Conservation (phyloP, 129 eudicot genomes). For the Mikania micrantha region DNA sequence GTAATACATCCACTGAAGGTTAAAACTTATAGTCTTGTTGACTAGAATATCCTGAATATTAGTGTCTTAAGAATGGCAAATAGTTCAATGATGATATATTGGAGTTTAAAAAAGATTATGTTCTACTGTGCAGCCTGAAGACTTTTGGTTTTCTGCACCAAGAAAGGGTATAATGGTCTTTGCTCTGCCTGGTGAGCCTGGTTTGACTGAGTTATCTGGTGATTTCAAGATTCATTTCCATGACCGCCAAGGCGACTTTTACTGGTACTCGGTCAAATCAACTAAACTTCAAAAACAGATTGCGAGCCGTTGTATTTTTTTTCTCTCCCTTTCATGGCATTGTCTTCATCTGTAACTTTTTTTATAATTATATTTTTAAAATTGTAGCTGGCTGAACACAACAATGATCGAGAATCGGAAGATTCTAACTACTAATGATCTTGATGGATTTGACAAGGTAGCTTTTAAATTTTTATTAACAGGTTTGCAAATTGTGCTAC, state of each 20-base stretch:
- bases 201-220: constrained; percentile 76
- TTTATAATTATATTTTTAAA: background rate
- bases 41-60: constrained; percentile 5
- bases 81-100: background rate
- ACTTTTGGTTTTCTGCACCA: constrained; percentile 90
- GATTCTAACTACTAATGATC: constrained; percentile 67
- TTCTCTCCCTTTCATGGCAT: background rate
- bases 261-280: constrained; percentile 47
- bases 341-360: background rate
- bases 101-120: constrained; percentile 1
- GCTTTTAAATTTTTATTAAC: background rate
- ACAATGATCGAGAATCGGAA: constrained; percentile 86
- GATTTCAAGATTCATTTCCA: constrained; percentile 91
- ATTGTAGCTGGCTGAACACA: constrained; percentile 74
- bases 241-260: constrained; percentile 94
- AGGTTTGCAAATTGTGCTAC: background rate
- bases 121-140: constrained; percentile 69
- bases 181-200: constrained; percentile 98
- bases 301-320: background rate
- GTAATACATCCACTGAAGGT: background rate
- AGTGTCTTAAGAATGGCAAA: background rate
- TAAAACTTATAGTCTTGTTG: background rate
- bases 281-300: too few relatives aligned
- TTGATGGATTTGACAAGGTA: constrained; percentile 99
- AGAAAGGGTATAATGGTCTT: constrained; percentile 93